phyloP scores from a whole-genome alignment of 495 filamentous ascomycete genomes.

The Cercophora sp. region DNA sequence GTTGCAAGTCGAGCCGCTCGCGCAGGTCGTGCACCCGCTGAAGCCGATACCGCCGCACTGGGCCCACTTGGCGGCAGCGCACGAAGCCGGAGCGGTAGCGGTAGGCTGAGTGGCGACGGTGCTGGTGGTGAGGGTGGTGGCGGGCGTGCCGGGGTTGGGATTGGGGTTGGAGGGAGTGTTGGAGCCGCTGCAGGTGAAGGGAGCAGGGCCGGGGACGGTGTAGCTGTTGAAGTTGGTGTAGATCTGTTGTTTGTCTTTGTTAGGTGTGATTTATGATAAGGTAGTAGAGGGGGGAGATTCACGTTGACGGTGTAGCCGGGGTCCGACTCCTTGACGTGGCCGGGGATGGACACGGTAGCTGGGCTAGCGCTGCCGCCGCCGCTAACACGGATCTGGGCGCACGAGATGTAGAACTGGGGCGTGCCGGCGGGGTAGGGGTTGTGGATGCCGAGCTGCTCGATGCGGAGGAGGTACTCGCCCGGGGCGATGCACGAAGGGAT shows the following conservation, averaged over 20 bases:
- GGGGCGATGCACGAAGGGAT: conserved; percentile 51
- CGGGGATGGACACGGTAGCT: conserved; percentile 50
- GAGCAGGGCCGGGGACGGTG: conserved; percentile 27
- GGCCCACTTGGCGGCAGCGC: conserved; percentile 28
- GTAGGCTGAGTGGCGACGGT: not conserved
- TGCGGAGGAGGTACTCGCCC: conserved; percentile 61
- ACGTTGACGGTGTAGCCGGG: conserved; percentile 51
- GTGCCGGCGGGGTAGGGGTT: conserved; percentile 47
- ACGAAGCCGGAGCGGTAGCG: conserved; percentile 1
- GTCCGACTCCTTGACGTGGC: conserved; percentile 52
- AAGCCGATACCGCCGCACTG: conserved; percentile 38
- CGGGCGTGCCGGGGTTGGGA: not conserved
- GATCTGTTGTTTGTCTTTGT: conserved; percentile 13
- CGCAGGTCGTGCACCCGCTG: conserved; percentile 29
- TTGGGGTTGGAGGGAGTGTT: not conserved
- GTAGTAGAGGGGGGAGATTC: not conserved
- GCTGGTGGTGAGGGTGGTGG: conserved; percentile 1
- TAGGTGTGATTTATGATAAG: not conserved
- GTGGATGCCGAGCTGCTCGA: conserved; percentile 60
- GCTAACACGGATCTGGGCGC: conserved; percentile 56
- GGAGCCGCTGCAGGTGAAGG: conserved; percentile 20
- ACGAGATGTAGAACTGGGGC: conserved; percentile 55
- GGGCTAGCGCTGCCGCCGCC: conserved; percentile 49
- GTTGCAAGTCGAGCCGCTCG: conserved; percentile 24
- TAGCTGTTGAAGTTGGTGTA: conserved; percentile 28